These are phyloP conservation scores for Yarrowia sp. DNA, from an alignment of 805 yeast species.

Conservation along the genomic window DNA sequence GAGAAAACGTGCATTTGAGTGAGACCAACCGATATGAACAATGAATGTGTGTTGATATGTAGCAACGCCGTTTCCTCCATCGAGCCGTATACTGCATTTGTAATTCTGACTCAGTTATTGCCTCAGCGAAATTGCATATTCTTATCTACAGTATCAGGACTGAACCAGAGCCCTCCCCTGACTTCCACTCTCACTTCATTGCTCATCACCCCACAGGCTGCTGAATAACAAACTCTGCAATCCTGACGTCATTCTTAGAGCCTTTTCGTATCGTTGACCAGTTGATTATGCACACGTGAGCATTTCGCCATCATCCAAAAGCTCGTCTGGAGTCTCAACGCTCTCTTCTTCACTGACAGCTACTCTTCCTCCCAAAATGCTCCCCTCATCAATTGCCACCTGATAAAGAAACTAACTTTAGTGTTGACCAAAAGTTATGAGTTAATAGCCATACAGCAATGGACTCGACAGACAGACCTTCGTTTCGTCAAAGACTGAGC, in stretches of 20 bases:
- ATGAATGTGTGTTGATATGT: too few relatives aligned
- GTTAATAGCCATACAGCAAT: slow-evolving; percentile 18
- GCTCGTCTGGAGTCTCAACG: too few relatives aligned
- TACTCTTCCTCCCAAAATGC: too few relatives aligned
- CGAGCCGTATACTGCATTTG: too few relatives aligned
- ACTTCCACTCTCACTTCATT: background rate
- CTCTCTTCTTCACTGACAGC: too few relatives aligned
- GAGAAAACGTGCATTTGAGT: background rate
- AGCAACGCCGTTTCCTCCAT: too few relatives aligned
- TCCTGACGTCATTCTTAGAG: background rate
- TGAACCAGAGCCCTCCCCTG: background rate
- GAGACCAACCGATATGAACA: background rate
- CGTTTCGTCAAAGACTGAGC: slow-evolving; percentile 19
- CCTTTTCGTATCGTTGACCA: background rate
- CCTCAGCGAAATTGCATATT: too few relatives aligned
- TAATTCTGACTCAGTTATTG: too few relatives aligned
- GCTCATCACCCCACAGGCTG: background rate
- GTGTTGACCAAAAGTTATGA: slow-evolving; percentile 13
- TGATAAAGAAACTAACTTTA: slow-evolving; percentile 10
- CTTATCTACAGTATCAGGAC: too few relatives aligned
- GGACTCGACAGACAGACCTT: slow-evolving; percentile 20
- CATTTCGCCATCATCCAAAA: background rate
- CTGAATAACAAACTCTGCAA: background rate
- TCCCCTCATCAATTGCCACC: slow-evolving; percentile 13
- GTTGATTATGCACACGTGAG: background rate